Base-by-base conservation (phyloP, 345 rosid genomes). In the Draba incana region DNA sequence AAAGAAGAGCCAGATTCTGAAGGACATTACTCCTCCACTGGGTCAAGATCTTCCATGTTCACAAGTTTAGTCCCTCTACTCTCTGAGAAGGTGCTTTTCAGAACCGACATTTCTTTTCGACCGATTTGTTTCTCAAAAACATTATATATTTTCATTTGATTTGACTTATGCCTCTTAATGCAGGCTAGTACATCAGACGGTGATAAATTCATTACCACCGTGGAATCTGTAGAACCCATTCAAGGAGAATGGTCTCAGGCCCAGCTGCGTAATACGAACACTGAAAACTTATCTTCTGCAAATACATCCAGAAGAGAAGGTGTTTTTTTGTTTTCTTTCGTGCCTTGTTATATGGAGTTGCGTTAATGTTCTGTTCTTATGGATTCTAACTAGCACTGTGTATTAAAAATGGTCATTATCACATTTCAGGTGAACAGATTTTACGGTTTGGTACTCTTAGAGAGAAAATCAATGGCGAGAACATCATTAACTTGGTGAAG, bases 1-100 rank as follows among this genome's bases (percentile, higher is more conserved):
- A 71, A 79, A 68, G 87, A 84, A 67, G 85, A 85, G 65, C 84
- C 88, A 28, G 88, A 85, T 59, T 68, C 81, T 67, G 86, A 84
- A 61, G 92, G 80, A 74, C 81, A 73, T 42, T 75, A 62, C 81
- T 83, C 81, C 60, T 79, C 87, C 35, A 58, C 49, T 56, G 85
- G 78, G 10, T 75, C 39, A 57, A 81, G 75, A 60, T 78, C 78
- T 72, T 84, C 79, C 66, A 39, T 72, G 10, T 45, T 75, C 80
- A 75, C 86, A 60, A 37, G 75, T 74, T 76, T 80, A 78, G 79
- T 37, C 46, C 49, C 76, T 41, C 83, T 84, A 23, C 80, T 82
- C 71, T 82, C 77, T 57, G 87, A 86, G 71, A 84, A 90, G 80
- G 98, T 87, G 73, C 77, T 75, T 59, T 43, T 27, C 41, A 71